These are phyloP conservation scores for Breynia disticha DNA, from an alignment of 441 rosid genomes.

Conservation along the genomic window DNA sequence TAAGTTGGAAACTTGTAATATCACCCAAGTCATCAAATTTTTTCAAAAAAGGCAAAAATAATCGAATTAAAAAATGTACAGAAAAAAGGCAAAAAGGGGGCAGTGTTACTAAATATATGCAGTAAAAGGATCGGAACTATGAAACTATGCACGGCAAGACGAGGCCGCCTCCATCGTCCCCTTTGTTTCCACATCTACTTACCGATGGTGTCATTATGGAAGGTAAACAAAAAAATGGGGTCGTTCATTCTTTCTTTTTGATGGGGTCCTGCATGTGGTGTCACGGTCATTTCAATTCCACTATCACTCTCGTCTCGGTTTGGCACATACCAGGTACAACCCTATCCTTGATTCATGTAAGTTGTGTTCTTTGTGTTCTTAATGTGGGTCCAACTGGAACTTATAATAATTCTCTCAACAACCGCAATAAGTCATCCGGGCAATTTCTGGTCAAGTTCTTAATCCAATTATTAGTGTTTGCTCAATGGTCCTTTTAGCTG, in stretches of 20 bases:
- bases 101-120: slow-evolving; percentile 19
- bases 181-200: too few relatives aligned
- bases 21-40: too few relatives aligned
- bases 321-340: slow-evolving; percentile 23
- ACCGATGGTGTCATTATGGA: slow-evolving; percentile 8
- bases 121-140: too few relatives aligned
- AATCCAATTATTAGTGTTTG: slow-evolving; percentile 20
- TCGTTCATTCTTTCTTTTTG: slow-evolving; percentile 26
- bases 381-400: slow-evolving; percentile 20
- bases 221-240: slow-evolving; percentile 23
- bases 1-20: too few relatives aligned
- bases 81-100: too few relatives aligned
- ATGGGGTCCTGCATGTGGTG: slow-evolving; percentile 31
- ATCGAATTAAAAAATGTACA: too few relatives aligned
- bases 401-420: too few relatives aligned
- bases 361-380: slow-evolving; percentile 10
- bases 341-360: slow-evolving; percentile 17
- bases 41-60: too few relatives aligned
- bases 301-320: slow-evolving; percentile 23
- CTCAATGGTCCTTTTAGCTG: slow-evolving; percentile 17
- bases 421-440: slow-evolving; percentile 14
- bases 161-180: too few relatives aligned
- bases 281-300: slow-evolving; percentile 37
- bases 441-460: slow-evolving; percentile 23
- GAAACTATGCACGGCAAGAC: too few relatives aligned